These are phyloP conservation scores for Physcomitrium patens DNA, from an alignment of 225 moss, liverwort and hornwort genomes.

Conservation along the genomic window DNA sequence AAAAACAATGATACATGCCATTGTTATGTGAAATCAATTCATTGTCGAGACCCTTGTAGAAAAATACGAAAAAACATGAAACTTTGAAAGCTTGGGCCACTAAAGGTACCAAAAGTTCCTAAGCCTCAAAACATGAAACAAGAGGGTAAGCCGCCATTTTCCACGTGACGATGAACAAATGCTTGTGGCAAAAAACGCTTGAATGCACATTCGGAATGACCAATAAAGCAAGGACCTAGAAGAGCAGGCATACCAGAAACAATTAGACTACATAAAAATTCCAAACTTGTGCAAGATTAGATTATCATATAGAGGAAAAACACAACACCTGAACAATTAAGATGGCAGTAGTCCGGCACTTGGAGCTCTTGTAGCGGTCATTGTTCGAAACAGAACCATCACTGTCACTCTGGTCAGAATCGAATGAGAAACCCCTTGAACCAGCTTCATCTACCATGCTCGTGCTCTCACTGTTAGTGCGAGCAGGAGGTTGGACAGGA, in stretches of 20 bases:
- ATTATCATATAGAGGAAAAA: conserved; percentile 18
- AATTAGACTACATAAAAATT: conserved; percentile 16
- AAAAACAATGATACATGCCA: conserved; percentile 22
- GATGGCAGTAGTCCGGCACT: conserved; percentile 83
- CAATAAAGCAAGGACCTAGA: conserved; percentile 20
- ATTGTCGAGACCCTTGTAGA: conserved; percentile 14
- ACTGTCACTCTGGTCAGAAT: conserved; percentile 69
- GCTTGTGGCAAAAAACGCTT: conserved; percentile 18
- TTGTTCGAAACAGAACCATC: conserved; percentile 69
- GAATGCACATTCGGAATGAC: neutral
- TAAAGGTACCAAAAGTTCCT: neutral
- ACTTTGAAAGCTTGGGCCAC: conserved; percentile 14
- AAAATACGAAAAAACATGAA: conserved; percentile 10
- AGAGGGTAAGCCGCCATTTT: neutral
- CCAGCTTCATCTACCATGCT: conserved; percentile 27
- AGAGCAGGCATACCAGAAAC: conserved; percentile 1
- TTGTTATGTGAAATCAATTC: conserved; percentile 20
- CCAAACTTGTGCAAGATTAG: conserved; percentile 19
- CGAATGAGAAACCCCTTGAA: conserved; percentile 42
- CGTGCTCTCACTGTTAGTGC: conserved; percentile 29
- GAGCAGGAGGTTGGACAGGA: conserved; percentile 46
- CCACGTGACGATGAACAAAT: conserved; percentile 17
- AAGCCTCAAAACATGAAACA: neutral
- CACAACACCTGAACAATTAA: conserved; percentile 69
- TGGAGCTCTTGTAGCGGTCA: conserved; percentile 89